Evolutionary conservation across 306 rosid genomes (phyloP).

Genomic region (Citrullus colocynthis): DNA sequence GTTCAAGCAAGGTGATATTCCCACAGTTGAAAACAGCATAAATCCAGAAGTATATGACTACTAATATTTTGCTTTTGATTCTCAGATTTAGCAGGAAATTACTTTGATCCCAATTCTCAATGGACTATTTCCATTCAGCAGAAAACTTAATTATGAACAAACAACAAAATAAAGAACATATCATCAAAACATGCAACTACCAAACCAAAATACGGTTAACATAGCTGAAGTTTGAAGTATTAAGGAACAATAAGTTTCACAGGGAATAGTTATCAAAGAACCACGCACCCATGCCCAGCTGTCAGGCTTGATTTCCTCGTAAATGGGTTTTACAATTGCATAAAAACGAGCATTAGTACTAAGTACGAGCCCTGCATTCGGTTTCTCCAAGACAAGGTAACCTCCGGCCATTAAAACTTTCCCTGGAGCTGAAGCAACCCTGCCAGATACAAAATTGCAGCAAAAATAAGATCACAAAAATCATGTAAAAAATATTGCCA

Average conservation of each 20-base stretch:
- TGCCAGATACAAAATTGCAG: conserved; percentile 8
- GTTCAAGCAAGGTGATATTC: not conserved
- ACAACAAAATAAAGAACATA: not conserved
- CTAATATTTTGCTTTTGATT: not conserved
- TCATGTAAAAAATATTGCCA: not conserved
- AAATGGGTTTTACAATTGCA: conserved; percentile 57
- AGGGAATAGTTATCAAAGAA: not conserved
- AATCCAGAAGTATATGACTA: not conserved
- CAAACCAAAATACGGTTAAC: not conserved
- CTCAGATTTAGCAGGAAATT: not conserved
- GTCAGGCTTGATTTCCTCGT: conserved; percentile 34
- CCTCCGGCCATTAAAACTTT: conserved; percentile 73
- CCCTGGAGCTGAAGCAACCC: conserved; percentile 79
- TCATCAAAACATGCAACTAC: not conserved
- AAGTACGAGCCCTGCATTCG: conserved; percentile 67
- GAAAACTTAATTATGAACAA: not conserved
- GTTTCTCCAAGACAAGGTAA: conserved; percentile 64
- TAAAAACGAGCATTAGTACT: conserved; percentile 75
- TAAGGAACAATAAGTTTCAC: not conserved
- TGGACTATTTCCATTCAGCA: not conserved
- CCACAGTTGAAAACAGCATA: not conserved
- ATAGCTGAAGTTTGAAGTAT: not conserved
- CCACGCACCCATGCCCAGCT: conserved; percentile 64
- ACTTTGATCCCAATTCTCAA: not conserved
- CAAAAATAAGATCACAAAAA: not conserved